Evolutionary conservation across 768 basidiomycete species (phyloP).

Genomic region (Lyophyllum shimeji): DNA sequence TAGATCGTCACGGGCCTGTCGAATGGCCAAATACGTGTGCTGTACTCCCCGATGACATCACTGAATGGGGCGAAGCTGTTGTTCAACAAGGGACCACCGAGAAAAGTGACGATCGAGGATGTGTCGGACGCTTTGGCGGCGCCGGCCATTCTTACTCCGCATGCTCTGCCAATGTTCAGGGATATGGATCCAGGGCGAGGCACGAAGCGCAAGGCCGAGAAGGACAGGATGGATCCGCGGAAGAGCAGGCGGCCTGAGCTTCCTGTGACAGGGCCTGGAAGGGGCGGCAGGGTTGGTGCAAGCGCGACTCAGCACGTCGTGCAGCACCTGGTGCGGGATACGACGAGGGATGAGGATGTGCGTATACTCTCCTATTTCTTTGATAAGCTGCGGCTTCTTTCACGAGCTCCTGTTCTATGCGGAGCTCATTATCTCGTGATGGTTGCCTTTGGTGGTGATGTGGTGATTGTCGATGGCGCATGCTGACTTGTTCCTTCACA

Average conservation of each 20-base stretch:
- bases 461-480: slow-evolving; percentile 4
- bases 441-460: slow-evolving; percentile 14
- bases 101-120: slow-evolving; percentile 83
- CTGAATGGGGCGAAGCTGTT: slow-evolving; percentile 91
- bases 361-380: slow-evolving; percentile 39
- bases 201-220: slow-evolving; percentile 87
- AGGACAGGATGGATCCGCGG: slow-evolving; percentile 82
- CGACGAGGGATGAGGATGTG: slow-evolving; percentile 92
- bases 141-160: slow-evolving; percentile 90
- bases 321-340: slow-evolving; percentile 90
- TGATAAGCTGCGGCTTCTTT: slow-evolving; percentile 9
- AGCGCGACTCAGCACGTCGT: slow-evolving; percentile 98
- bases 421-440: slow-evolving; percentile 10
- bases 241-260: slow-evolving; percentile 92
- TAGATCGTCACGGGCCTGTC: slow-evolving; percentile 89
- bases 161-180: slow-evolving; percentile 89
- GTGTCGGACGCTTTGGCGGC: slow-evolving; percentile 83
- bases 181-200: slow-evolving; percentile 75
- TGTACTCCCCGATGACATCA: slow-evolving; percentile 91
- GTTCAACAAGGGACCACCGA: slow-evolving; percentile 81
- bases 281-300: slow-evolving; percentile 92
- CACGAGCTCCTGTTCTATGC: slow-evolving; percentile 17
- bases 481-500: slow-evolving; percentile 22
- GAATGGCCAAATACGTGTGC: slow-evolving; percentile 82
- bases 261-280: slow-evolving; percentile 90